Base-by-base conservation (phyloP, 257 asterid genomes). In the Ocimum tenuiflorum region DNA sequence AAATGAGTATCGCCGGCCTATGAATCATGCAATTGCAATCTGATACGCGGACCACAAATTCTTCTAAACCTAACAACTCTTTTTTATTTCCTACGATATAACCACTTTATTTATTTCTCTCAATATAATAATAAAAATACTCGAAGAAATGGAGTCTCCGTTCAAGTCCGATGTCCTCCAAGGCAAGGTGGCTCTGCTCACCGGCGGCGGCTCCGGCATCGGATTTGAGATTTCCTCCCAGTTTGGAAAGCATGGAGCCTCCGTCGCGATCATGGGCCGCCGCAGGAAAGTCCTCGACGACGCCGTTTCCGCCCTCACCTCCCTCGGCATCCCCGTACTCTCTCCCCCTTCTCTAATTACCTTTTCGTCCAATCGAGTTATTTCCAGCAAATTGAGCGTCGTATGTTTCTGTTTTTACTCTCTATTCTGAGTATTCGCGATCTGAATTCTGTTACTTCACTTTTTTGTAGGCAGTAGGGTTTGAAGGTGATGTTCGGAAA, bases 161-260 rank as follows among this genome's bases (percentile, higher is more conserved):
- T 91, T 86, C 89, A 84, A 80, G 79, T n/a, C 85, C 45, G 88
- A 84, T 46, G 56, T 73, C 48, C 81, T 88, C 18, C 76, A 66
- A 63, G 95, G 94, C 73, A 77, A 86, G 78, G 97, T 91, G 35
- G 95, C 96, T 38, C 83, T 88, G 1, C 74, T 88, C 70, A 91
- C 97, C 10, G 97, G 97, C 18, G 97, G 96, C 23, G 97, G 95
- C 55, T 86, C 97, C 3, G 97, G 97, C 0, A 88, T 91, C 63
- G 96, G 97, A 3, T 81, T 81, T 24, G 97, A 81, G 79, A 86
- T 91, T 65, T 78, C 96, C 18, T 68, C 84, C 50, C 88, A 91
- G 36, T 86, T 91, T 24, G 96, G 97, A 17, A 86, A 80, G 59
- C 97, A 91, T 79, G 97, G 97, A 54, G 97, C 96, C 60, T 80